Evolutionary conservation across 2,329 filamentous ascomycete species (phyloP), one percentile per base, ranked within the genome.

Genomic region (Phialophora macrospora): DNA sequence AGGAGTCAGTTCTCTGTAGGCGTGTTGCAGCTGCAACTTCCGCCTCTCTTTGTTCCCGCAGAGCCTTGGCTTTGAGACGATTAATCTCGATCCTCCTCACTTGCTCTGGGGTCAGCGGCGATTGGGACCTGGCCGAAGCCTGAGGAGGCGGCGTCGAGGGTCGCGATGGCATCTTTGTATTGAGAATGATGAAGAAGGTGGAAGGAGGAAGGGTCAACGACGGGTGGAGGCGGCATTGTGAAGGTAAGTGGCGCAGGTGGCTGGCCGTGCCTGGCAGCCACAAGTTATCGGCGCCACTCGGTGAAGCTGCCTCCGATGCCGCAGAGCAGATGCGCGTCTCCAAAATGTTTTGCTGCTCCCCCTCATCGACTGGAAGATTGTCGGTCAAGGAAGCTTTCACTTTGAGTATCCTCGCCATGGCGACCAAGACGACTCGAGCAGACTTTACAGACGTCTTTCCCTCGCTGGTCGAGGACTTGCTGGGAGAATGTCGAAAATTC

Each of bases 401-500:
- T 62, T 62, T 28, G 32, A 20, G n/a, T 20, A 44, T 24, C 38
- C 24, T 48, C 60, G 58, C 14, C 24, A 88, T 95, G 83, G 88
- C 88, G 72, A 90, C 90, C 58, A 93, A 89, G 56, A 87, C 93
- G 65, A 84, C 90, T 55, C 79, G 79, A 57, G 75, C 75, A 75
- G 89, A 96, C 75, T 99, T 99, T 78, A 93, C 98, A 85, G 83
- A 88, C 54, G 86, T 97, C 77, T 98, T 93, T 82, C 92, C 92
- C 63, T 89, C 89, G 79, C 87, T 99, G 71, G 88, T 93, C 75
- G 85, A 91, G 77, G 92, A 93, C 75, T 83, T 99, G 64, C 84
- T 93, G 72, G 88, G 87, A 70, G 88, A 95, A 81, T 90, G 90
- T 72, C 86, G 88, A 77, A 83, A 87, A 74, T 97, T 96, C 83